Evolutionary conservation across 192 early-diverging fungal species (phyloP), one percentile per base, ranked within the genome.

Genomic region (Dissophora globulifera): DNA sequence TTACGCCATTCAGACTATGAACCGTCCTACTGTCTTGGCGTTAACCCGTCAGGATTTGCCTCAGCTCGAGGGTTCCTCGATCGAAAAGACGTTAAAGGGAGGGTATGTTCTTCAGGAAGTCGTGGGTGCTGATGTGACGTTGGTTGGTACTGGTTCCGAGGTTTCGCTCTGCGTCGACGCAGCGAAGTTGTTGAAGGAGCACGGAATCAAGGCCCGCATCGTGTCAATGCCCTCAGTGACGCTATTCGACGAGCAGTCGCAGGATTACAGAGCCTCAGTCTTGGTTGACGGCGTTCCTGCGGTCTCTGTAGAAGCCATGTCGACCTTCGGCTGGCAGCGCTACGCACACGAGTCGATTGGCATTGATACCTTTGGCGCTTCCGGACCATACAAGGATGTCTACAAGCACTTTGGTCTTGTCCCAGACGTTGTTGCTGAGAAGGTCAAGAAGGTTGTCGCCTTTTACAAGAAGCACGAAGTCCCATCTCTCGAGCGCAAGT

Each of bases 21-120:
- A 80, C 43, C 85, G 90, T 27, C 97, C 97, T 12, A 88, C 93
- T 31, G 90, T 96, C 22, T 67, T 99, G 51, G 86, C 93, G 49
- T 84, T 98, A 56, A 93, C 94, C 23, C 94, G 96, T 62, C 97
- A 99, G 83, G 95, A 95, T 74, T 78, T 98, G 62, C 96, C 97
- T 49, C 93, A 98, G 50, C 86, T 99, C 17, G 88, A 89, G 54
- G 91, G 93, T 45, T 91, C 94, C 30, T 90, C 90, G 12, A 50
- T 94, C 46, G 94, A 97, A 70, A 87, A 83, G 56, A 86, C 91
- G 22, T 82, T 91, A 49, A 89, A 92, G 82, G 97, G 97, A 69
- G 97, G 86, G 30, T 97, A 98, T 75, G 82, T 88, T 25, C 88
- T 99, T 17, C 82, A 90, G 63, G 91, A 88, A 17, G 80, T 82